These are phyloP conservation scores for Candida arabinofermentans DNA, from an alignment of 805 yeast species.

Conservation along the genomic window DNA sequence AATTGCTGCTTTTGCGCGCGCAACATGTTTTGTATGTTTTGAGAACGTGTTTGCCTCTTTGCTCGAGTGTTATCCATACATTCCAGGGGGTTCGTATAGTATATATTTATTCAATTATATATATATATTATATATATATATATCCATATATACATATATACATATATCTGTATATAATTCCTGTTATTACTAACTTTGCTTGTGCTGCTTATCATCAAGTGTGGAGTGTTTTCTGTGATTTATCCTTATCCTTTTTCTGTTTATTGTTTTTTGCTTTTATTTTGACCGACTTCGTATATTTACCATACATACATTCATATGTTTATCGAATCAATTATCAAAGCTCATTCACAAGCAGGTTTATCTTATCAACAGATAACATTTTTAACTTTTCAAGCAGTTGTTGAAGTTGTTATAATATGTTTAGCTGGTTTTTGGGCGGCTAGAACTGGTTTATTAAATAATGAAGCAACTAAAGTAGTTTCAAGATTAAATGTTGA, in stretches of 20 bases:
- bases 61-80: too few relatives aligned
- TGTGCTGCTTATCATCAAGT: background rate
- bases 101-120: too few relatives aligned
- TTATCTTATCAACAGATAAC: conserved; percentile 37
- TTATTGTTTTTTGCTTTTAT: background rate
- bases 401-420: conserved; percentile 81
- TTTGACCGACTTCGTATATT: background rate
- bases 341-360: conserved; percentile 5
- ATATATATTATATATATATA: background rate
- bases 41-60: too few relatives aligned
- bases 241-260: background rate
- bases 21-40: too few relatives aligned
- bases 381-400: conserved; percentile 85
- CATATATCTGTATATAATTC: background rate
- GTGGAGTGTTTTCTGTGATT: background rate
- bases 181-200: background rate
- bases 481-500: conserved; percentile 81
- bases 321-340: conserved; percentile 3
- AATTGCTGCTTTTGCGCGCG: too few relatives aligned
- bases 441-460: conserved; percentile 67
- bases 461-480: conserved; percentile 69
- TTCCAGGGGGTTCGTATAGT: too few relatives aligned
- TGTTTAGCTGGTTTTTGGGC: conserved; percentile 85
- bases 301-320: background rate
- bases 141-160: too few relatives aligned